Conservation (phyloP, 139 green algal species). For the Chlamydomonas urium region DNA sequence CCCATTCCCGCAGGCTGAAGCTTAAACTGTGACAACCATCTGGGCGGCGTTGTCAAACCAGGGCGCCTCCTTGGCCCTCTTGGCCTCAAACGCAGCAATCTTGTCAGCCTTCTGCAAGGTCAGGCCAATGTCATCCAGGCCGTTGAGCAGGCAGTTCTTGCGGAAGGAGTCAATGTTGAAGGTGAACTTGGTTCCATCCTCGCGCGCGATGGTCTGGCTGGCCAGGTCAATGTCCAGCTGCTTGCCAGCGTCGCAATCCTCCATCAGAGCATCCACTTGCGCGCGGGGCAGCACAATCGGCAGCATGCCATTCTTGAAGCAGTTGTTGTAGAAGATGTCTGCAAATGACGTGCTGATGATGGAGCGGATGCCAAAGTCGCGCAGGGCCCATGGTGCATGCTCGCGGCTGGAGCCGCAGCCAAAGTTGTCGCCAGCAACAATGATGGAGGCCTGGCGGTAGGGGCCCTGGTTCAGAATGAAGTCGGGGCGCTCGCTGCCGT, state of each 20-base stretch:
- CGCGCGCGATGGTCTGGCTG: constrained; percentile 27
- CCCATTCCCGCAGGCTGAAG: too few species aligned
- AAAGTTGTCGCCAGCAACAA: constrained; percentile 52
- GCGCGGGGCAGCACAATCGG: constrained; percentile 32
- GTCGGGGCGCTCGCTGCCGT: constrained; percentile 32
- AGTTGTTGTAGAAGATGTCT: constrained; percentile 56
- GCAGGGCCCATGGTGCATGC: constrained; percentile 45
- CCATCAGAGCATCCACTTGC: constrained; percentile 20
- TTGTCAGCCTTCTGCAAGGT: constrained; percentile 37
- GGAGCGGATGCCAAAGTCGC: constrained; percentile 43
- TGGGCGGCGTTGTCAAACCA: constrained; percentile 30
- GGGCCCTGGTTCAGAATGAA: constrained; percentile 44
- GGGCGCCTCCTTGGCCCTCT: constrained; percentile 15
- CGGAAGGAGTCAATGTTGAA: constrained; percentile 46
- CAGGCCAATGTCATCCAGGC: constrained; percentile 49
- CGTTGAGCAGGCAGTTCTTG: constrained; percentile 49
- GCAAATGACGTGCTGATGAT: constrained; percentile 46
- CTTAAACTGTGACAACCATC: constrained; percentile 3
- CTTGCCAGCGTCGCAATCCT: constrained; percentile 23
- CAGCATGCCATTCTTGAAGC: constrained; percentile 56
- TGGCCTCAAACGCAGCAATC: constrained; percentile 34
- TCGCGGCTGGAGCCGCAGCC: constrained; percentile 41
- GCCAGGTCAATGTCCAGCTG: constrained; percentile 38
- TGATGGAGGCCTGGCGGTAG: constrained; percentile 30
- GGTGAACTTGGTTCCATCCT: constrained; percentile 26